phyloP scores from a whole-genome alignment of 176 grass and related monocot species.

The Poa annua region DNA sequence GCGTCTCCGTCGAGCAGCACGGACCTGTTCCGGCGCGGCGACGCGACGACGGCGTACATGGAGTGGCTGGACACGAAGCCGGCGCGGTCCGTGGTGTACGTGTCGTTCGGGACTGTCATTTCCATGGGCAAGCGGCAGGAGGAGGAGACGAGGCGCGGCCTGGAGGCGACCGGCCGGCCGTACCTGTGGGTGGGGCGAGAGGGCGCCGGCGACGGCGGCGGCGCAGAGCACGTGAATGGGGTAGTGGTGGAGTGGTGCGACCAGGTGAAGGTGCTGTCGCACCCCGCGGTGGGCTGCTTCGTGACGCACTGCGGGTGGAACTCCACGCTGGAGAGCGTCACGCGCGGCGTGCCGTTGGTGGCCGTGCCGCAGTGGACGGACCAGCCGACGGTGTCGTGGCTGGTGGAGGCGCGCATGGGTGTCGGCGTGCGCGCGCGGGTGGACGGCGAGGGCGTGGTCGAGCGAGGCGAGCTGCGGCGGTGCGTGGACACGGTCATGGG shows the following conservation, averaged over 20 bases:
- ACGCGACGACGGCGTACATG: conserved; percentile 44
- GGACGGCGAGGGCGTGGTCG: conserved; percentile 30
- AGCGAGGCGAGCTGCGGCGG: conserved; percentile 42
- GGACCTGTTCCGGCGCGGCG: neutral
- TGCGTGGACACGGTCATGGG: conserved; percentile 46
- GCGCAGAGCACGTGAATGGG: neutral
- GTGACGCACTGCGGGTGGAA: conserved; percentile 80
- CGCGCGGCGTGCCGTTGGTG: conserved; percentile 60
- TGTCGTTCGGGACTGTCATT: conserved; percentile 57
- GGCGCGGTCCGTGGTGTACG: conserved; percentile 59
- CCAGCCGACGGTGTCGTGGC: conserved; percentile 61
- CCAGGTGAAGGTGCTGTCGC: conserved; percentile 53
- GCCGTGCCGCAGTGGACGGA: conserved; percentile 62
- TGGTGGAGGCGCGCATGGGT: conserved; percentile 45
- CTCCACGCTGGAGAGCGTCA: conserved; percentile 58
- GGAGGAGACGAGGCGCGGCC: conserved; percentile 44
- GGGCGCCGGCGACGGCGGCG: neutral
- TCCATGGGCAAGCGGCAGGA: conserved; percentile 32
- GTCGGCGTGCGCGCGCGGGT: conserved; percentile 40
- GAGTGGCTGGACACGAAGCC: conserved; percentile 56
- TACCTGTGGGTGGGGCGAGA: conserved; percentile 59
- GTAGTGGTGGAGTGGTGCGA: conserved; percentile 56
- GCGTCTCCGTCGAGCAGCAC: neutral
- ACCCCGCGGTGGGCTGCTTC: conserved; percentile 49
- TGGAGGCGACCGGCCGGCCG: conserved; percentile 44